Evolutionary conservation across 345 rosid species (phyloP), one percentile per base, ranked within the genome.

Genomic region (Camelina sativa): DNA sequence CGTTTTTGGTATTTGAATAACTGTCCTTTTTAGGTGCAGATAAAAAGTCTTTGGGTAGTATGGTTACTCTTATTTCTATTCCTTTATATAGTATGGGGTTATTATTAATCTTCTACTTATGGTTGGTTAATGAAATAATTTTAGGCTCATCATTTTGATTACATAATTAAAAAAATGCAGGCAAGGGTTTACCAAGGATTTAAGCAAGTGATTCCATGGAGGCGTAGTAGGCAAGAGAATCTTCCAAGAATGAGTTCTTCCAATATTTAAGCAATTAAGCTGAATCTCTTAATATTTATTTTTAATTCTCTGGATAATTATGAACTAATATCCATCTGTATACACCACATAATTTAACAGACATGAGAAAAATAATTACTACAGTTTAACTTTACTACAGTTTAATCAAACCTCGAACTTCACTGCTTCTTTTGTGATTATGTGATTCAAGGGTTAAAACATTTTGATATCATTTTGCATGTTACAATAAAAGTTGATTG

Each of bases 121-220:
- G 22, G 22, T 0, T 40, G 12, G 43, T 5, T 25, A 48, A 34
- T 2, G 8, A 55, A n/a, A 0, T 3, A 10, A 2, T 15, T 3
- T 61, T 43, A 4, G 25, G 52, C 16, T 15, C n/a, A 17, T 23
- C 25, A 67, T 4, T 51, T 16, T 71, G 61, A 69, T 70, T 58
- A 16, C 1, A 56, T 56, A 3, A 19, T 35, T 6, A 2, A 48
- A 48, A 57, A 22, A 32, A 13, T 23, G 85, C 86, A 90, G 97
- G 81, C 81, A 44, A 85, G 70, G 81, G 81, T 92, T 43, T 84
- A 78, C 67, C 83, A 81, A 68, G 76, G 85, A 68, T 71, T 87
- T 17, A 88, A 84, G 77, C 90, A 85, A 81, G 88, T 74, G 85
- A 84, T 82, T 60, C 87, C 88, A 25, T 77, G 93, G 93, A 81